Percentiles rank a stretch among this genome's conserved stretches.
Evolutionary conservation across 78 protist species (phyloP).

Genomic region (Dictyostelium capitatum): DNA sequence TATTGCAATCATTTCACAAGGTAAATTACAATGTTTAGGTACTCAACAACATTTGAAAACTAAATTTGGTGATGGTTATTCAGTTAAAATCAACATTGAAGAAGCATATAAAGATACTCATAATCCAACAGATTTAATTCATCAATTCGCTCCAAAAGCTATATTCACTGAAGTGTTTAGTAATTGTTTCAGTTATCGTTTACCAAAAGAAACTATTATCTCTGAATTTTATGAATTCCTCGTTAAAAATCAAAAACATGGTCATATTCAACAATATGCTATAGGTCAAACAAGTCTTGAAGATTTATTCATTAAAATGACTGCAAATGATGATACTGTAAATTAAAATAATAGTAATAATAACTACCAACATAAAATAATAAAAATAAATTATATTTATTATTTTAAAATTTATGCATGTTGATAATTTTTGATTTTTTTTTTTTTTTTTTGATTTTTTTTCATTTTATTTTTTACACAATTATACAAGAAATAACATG

Average conservation of each 20-base stretch:
- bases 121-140: conserved; percentile 23
- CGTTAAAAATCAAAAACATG: conserved; percentile 18
- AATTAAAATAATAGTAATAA: conserved; percentile 13
- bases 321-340: conserved; percentile 43
- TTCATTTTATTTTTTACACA: too few species aligned
- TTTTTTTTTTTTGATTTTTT: too few species aligned
- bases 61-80: conserved; percentile 88
- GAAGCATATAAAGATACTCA: neutral
- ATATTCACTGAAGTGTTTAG: neutral
- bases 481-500: neutral
- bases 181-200: conserved; percentile 30
- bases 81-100: conserved; percentile 40
- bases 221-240: conserved; percentile 36
- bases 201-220: conserved; percentile 18
- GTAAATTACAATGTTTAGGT: conserved; percentile 87
- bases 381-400: neutral
- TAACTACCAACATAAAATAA: neutral
- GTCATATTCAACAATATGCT: conserved; percentile 51
- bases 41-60: conserved; percentile 83
- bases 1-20: conserved; percentile 90
- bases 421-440: too few species aligned
- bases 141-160: conserved; percentile 41
- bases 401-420: neutral
- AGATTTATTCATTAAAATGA: conserved; percentile 79
- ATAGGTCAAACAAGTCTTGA: conserved; percentile 74